Conservation (phyloP, 805 yeast species). For the Candida germanica region DNA sequence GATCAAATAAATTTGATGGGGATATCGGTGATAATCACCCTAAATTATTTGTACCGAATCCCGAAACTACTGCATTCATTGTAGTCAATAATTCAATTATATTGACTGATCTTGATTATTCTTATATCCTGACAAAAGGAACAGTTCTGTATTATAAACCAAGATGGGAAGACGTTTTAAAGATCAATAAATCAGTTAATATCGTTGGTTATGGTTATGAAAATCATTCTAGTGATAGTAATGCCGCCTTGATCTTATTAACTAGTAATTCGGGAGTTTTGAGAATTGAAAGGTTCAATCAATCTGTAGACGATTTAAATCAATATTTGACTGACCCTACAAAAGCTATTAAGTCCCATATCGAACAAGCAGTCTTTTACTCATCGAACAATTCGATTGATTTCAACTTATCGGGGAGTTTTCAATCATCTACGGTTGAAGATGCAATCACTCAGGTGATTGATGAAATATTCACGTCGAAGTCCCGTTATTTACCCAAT, state of each 20-base stretch:
- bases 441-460: slow-evolving; percentile 48
- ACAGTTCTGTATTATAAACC: slow-evolving; percentile 33
- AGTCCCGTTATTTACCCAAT: slow-evolving; percentile 55
- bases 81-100: slow-evolving; percentile 59
- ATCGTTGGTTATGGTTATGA: slow-evolving; percentile 63
- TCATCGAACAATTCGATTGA: slow-evolving; percentile 45
- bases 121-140: slow-evolving; percentile 21
- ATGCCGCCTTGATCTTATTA: slow-evolving; percentile 46
- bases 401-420: slow-evolving; percentile 36
- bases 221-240: slow-evolving; percentile 23
- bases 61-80: slow-evolving; percentile 59
- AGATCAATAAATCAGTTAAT: slow-evolving; percentile 49
- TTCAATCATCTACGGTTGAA: slow-evolving; percentile 14
- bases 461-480: slow-evolving; percentile 54
- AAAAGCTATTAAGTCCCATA: slow-evolving; percentile 60
- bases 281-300: slow-evolving; percentile 49
- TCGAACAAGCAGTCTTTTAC: slow-evolving; percentile 81
- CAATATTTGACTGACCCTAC: slow-evolving; percentile 11
- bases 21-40: slow-evolving; percentile 30
- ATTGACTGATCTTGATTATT: slow-evolving; percentile 55
- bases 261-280: slow-evolving; percentile 61
- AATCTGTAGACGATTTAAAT: slow-evolving; percentile 3
- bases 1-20: slow-evolving; percentile 45
- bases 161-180: slow-evolving; percentile 80
- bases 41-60: slow-evolving; percentile 52